Evolutionary conservation across 306 rosid genomes (phyloP).

Genomic region (Morella rubra): DNA sequence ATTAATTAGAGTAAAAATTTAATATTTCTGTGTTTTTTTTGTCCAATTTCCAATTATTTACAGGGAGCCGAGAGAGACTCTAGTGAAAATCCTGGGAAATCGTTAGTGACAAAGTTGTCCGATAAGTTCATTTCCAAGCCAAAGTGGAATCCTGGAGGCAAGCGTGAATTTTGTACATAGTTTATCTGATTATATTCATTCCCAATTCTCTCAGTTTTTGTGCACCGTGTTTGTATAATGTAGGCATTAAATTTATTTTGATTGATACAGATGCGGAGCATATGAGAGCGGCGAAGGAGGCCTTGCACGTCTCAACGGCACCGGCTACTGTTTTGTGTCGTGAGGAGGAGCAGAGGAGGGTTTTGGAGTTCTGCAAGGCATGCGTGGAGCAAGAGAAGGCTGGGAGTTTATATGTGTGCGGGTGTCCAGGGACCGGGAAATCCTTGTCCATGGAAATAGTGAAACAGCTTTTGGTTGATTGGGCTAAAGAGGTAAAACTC

Average conservation of each 20-base stretch:
- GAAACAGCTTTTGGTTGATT: slow-evolving; percentile 47
- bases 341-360: slow-evolving; percentile 70
- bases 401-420: slow-evolving; percentile 82
- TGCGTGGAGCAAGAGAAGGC: slow-evolving; percentile 65
- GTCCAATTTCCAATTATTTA: not conserved
- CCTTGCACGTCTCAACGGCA: slow-evolving; percentile 65
- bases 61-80: slow-evolving; percentile 38
- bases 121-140: slow-evolving; percentile 27
- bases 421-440: slow-evolving; percentile 92
- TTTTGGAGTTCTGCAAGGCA: slow-evolving; percentile 67
- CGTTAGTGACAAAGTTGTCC: slow-evolving; percentile 18
- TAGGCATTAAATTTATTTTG: slow-evolving; percentile 9
- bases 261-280: slow-evolving; percentile 55
- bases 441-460: slow-evolving; percentile 75
- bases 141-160: slow-evolving; percentile 72
- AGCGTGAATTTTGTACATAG: not conserved
- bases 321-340: slow-evolving; percentile 68
- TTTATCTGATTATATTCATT: not conserved
- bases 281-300: slow-evolving; percentile 62
- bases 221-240: not conserved
- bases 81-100: slow-evolving; percentile 21
- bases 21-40: not conserved
- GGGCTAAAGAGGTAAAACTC: slow-evolving; percentile 60
- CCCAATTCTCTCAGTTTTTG: not conserved
- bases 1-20: not conserved